These are phyloP conservation scores for Sutorius eximius DNA, from an alignment of 1,284 basidiomycete species.

Conservation along the genomic window DNA sequence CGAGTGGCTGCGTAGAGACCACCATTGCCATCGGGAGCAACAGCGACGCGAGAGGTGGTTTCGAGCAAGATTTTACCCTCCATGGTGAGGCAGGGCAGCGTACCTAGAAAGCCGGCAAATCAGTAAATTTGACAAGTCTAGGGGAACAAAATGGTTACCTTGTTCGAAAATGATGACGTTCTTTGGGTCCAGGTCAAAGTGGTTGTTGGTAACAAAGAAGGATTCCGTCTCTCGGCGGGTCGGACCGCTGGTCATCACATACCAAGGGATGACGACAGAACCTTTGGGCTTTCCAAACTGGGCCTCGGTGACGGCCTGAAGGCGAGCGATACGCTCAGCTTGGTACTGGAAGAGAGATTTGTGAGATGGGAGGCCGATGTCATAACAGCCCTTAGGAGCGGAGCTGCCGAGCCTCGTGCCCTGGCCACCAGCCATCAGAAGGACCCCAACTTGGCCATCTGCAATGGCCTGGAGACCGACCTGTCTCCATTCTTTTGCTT, in stretches of 20 bases:
- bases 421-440: slow-evolving; percentile 98
- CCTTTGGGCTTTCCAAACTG: slow-evolving; percentile 52
- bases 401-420: slow-evolving; percentile 92
- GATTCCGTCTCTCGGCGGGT: slow-evolving; percentile 85
- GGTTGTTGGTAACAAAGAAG: slow-evolving; percentile 79
- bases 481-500: slow-evolving; percentile 68
- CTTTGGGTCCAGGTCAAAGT: slow-evolving; percentile 80
- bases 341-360: slow-evolving; percentile 97
- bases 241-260: slow-evolving; percentile 98
- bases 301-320: slow-evolving; percentile 76
- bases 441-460: slow-evolving; percentile 82
- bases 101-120: slow-evolving; percentile 55
- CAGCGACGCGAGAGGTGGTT: slow-evolving; percentile 73
- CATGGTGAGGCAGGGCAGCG: slow-evolving; percentile 91
- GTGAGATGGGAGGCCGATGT: slow-evolving; percentile 90
- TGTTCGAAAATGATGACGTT: slow-evolving; percentile 97
- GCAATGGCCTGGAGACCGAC: slow-evolving; percentile 83
- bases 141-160: slow-evolving; percentile 51
- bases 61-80: slow-evolving; percentile 95
- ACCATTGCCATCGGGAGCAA: slow-evolving; percentile 97
- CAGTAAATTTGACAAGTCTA: background rate
- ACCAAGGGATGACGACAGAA: slow-evolving; percentile 85
- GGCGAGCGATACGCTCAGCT: slow-evolving; percentile 86
- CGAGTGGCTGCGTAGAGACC: slow-evolving; percentile 95
- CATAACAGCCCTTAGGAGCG: slow-evolving; percentile 97